These are phyloP conservation scores for Phaeolepiota aurea DNA, from an alignment of 768 basidiomycete species.

Conservation along the genomic window DNA sequence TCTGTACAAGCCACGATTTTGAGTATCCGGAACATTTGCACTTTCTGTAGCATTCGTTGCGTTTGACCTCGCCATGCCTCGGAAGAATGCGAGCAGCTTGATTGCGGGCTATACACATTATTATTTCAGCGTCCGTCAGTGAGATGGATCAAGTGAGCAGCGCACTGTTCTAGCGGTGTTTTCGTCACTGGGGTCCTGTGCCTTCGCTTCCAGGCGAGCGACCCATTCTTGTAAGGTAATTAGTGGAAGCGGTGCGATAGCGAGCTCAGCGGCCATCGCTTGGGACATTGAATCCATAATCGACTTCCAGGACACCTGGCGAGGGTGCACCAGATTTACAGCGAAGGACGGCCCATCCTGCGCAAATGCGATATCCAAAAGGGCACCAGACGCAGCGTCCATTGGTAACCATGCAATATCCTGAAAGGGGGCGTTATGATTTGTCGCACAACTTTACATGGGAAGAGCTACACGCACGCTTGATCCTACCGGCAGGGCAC, in stretches of 20 bases:
- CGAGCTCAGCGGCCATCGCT: constrained; percentile 9
- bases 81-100: constrained; percentile 20
- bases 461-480: constrained; percentile 15
- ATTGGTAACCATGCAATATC: constrained; percentile 28
- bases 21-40: neutral
- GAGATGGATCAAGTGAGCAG: constrained; percentile 1
- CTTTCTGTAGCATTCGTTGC: constrained; percentile 1
- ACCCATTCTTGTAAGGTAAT: constrained; percentile 21
- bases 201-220: constrained; percentile 13
- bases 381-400: constrained; percentile 21
- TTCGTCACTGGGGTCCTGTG: constrained; percentile 12
- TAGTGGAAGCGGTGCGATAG: constrained; percentile 9
- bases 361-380: constrained; percentile 22
- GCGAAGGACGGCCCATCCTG: constrained; percentile 10
- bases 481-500: constrained; percentile 15
- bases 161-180: constrained; percentile 23
- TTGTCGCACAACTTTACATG: constrained; percentile 3
- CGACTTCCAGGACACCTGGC: constrained; percentile 18
- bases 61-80: constrained; percentile 9
- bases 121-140: neutral
- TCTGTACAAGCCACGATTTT: constrained; percentile 10
- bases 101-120: constrained; percentile 19
- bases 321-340: constrained; percentile 30
- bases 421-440: constrained; percentile 8
- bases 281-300: constrained; percentile 16